A percentile compares a stretch with the other conserved stretches of the same genome.
phyloP scores from a whole-genome alignment of 2,329 filamentous ascomycete species.

The Trematosphaeria pertusa region DNA sequence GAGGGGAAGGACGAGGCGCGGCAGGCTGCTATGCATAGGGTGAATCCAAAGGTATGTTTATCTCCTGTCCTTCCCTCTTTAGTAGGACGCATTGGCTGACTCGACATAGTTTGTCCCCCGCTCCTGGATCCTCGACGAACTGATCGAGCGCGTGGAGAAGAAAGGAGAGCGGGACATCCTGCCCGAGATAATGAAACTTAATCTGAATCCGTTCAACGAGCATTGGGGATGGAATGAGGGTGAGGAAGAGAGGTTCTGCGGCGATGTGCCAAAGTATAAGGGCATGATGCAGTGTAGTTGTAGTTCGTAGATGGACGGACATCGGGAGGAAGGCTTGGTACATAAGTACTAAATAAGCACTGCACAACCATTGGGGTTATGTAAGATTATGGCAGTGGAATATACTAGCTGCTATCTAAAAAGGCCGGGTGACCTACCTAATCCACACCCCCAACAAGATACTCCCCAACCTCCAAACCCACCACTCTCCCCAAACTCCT shows the following conservation, averaged over 20 bases:
- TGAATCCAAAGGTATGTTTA: slow-evolving; percentile 76
- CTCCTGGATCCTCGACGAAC: slow-evolving; percentile 90
- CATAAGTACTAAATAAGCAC: not conserved
- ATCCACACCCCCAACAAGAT: slow-evolving; percentile 46
- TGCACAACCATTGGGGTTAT: too few relatives aligned
- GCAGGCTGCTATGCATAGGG: slow-evolving; percentile 76
- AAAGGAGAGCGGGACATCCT: slow-evolving; percentile 81
- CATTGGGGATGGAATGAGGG: slow-evolving; percentile 70
- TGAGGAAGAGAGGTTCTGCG: slow-evolving; percentile 83
- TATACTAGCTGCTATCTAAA: too few relatives aligned
- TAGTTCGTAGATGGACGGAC: slow-evolving; percentile 72
- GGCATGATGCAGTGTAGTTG: slow-evolving; percentile 94
- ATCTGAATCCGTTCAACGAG: slow-evolving; percentile 83
- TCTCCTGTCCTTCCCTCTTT: not conserved
- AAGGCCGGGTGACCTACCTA: too few relatives aligned
- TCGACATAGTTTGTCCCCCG: slow-evolving; percentile 75
- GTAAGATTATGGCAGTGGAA: too few relatives aligned
- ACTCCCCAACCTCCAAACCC: slow-evolving; percentile 80
- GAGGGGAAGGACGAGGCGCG: slow-evolving; percentile 66
- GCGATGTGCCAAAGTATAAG: slow-evolving; percentile 79
- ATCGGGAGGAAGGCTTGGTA: not conserved
- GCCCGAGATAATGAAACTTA: slow-evolving; percentile 79
- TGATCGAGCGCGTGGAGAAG: slow-evolving; percentile 89
- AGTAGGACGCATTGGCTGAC: slow-evolving; percentile 8
- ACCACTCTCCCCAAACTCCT: slow-evolving; percentile 73